Percentiles rank a stretch among this genome's conserved stretches.
Conservation (phyloP, 164 flowering plant species). For the Tinospora cordifolia region DNA sequence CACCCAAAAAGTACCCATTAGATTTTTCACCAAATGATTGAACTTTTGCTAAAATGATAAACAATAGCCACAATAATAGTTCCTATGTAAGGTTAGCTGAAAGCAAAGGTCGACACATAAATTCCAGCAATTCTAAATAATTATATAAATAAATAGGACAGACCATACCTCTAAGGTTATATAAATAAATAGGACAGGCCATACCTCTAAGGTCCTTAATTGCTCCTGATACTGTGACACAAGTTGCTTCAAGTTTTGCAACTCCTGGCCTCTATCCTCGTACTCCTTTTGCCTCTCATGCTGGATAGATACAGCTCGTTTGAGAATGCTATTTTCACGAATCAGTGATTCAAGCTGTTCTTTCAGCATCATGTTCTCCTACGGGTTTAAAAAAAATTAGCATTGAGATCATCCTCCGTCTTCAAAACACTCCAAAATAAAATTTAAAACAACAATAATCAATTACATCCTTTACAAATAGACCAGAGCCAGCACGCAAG, state of each 20-base stretch:
- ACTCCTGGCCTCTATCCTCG: constrained; percentile 51
- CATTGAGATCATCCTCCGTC: constrained; percentile 7
- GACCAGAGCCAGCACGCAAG: background rate
- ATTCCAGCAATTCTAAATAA: no score
- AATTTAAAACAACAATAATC: background rate
- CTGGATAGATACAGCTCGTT: constrained; percentile 76
- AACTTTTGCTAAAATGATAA: background rate
- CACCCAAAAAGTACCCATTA: constrained; percentile 3
- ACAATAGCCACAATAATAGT: background rate
- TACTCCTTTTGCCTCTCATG: constrained; percentile 68
- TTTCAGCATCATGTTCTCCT: constrained; percentile 55
- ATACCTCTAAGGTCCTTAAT: constrained; percentile 68
- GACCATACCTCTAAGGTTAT: no score
- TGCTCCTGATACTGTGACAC: constrained; percentile 78
- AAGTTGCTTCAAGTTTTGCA: constrained; percentile 66
- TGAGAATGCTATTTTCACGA: constrained; percentile 64
- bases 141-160: no score
- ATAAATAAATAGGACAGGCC: background rate
- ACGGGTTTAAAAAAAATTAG: background rate
- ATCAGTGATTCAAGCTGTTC: constrained; percentile 54
- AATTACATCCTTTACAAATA: background rate
- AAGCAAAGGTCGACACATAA: no score
- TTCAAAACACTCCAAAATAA: constrained; percentile 1
- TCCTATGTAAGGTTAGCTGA: background rate
- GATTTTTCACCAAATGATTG: background rate